Conservation (phyloP, 2,329 filamentous ascomycete genomes). For the Exophiala viscosa region DNA sequence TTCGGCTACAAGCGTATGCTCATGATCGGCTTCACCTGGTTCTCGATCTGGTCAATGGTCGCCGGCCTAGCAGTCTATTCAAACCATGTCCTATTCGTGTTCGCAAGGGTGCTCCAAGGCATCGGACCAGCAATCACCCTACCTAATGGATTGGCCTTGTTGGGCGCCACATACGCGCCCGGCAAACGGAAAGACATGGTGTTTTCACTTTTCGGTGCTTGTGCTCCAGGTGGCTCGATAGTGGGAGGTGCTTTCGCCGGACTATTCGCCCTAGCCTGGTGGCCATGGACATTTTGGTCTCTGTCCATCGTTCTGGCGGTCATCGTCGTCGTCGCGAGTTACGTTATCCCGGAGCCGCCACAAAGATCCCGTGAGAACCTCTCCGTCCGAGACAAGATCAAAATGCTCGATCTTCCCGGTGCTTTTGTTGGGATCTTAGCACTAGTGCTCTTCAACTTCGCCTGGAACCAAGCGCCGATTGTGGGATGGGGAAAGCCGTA, state of each 20-base stretch:
- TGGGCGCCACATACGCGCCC: conserved; percentile 56
- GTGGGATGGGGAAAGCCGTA: conserved; percentile 57
- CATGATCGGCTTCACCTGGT: conserved; percentile 36
- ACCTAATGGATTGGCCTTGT: conserved; percentile 61
- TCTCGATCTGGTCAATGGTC: conserved; percentile 36
- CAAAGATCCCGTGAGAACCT: not conserved
- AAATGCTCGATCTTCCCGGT: conserved; percentile 42
- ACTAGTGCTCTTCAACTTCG: conserved; percentile 62
- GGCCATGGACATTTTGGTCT: conserved; percentile 52
- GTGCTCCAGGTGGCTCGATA: conserved; percentile 46
- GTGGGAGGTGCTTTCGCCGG: conserved; percentile 39
- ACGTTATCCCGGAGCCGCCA: not conserved
- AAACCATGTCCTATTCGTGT: conserved; percentile 49
- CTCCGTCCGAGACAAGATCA: conserved; percentile 28
- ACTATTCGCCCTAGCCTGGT: conserved; percentile 46
- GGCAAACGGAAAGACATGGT: conserved; percentile 59
- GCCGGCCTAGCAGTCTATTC: conserved; percentile 37
- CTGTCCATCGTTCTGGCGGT: conserved; percentile 39
- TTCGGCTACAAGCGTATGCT: conserved; percentile 38
- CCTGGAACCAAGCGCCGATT: conserved; percentile 62
- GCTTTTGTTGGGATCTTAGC: conserved; percentile 49
- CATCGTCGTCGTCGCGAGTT: conserved; percentile 32
- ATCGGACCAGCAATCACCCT: conserved; percentile 59
- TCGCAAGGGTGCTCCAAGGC: conserved; percentile 54
- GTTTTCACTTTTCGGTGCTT: conserved; percentile 52